A percentile compares a stretch with the other conserved stretches of the same genome.
Evolutionary conservation across 768 basidiomycete species (phyloP).

Genomic region (Paxillus involutus): DNA sequence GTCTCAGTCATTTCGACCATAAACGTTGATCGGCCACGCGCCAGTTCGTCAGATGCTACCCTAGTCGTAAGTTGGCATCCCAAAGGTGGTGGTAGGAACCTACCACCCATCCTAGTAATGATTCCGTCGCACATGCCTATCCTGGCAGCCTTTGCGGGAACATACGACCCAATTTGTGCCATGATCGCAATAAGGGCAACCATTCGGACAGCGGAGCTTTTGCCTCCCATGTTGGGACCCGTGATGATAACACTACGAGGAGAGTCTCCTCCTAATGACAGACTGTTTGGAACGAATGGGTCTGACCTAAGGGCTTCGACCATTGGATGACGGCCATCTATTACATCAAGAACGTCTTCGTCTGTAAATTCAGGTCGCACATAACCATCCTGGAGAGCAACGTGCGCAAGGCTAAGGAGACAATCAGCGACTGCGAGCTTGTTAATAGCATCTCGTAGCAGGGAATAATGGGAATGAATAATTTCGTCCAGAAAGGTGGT

Average conservation of each 20-base stretch:
- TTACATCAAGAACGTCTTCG: slow-evolving; percentile 67
- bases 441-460: slow-evolving; percentile 73
- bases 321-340: slow-evolving; percentile 92
- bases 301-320: slow-evolving; percentile 74
- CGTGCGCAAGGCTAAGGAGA: slow-evolving; percentile 77
- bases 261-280: slow-evolving; percentile 57
- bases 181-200: slow-evolving; percentile 73
- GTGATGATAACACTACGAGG: slow-evolving; percentile 71
- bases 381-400: slow-evolving; percentile 76
- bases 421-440: slow-evolving; percentile 87
- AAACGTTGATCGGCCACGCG: slow-evolving; percentile 87
- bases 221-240: slow-evolving; percentile 87
- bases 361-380: slow-evolving; percentile 74
- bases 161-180: slow-evolving; percentile 90
- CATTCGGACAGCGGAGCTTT: slow-evolving; percentile 83
- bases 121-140: slow-evolving; percentile 84
- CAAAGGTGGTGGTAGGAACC: slow-evolving; percentile 17
- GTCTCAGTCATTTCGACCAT: slow-evolving; percentile 98
- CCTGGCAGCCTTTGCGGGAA: slow-evolving; percentile 75
- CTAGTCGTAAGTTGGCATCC: slow-evolving; percentile 1
- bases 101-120: slow-evolving; percentile 88
- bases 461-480: slow-evolving; percentile 59
- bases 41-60: slow-evolving; percentile 83
- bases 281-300: slow-evolving; percentile 85
- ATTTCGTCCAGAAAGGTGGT: slow-evolving; percentile 70